Conservation (phyloP, 2,329 filamentous ascomycete species). For the Sclerotinia sclerotiorum region DNA sequence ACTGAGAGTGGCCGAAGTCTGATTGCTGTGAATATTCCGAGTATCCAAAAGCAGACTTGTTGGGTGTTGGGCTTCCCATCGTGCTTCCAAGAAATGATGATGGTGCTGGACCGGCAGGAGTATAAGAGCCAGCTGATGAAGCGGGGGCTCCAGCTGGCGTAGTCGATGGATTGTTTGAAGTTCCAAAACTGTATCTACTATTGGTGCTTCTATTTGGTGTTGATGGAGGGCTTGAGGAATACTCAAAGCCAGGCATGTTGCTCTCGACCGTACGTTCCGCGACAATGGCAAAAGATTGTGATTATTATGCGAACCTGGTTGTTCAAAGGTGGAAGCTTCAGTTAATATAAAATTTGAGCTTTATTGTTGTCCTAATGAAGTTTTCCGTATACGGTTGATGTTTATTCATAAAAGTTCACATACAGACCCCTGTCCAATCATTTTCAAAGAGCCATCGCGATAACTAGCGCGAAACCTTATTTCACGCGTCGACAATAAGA, state of each 20-base stretch:
- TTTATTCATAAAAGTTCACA: conserved; percentile 14
- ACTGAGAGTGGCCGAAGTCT: conserved; percentile 31
- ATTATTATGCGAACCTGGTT: background rate
- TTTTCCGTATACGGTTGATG: background rate
- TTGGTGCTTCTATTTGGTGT: conserved; percentile 41
- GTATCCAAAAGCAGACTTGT: conserved; percentile 35
- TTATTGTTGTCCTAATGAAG: background rate
- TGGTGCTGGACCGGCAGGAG: conserved; percentile 54
- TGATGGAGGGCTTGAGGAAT: conserved; percentile 40
- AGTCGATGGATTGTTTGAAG: conserved; percentile 49
- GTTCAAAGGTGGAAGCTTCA: background rate
- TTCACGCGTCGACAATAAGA: conserved; percentile 22
- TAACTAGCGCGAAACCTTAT: conserved; percentile 21
- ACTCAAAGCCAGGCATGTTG: conserved; percentile 35
- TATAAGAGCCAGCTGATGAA: conserved; percentile 53
- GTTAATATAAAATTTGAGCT: conserved; percentile 5
- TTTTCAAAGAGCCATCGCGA: conserved; percentile 23
- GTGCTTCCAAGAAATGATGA: conserved; percentile 53
- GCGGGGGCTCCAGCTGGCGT: conserved; percentile 58
- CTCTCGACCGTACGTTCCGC: background rate
- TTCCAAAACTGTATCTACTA: conserved; percentile 35
- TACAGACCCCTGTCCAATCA: conserved; percentile 20
- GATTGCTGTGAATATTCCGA: conserved; percentile 41
- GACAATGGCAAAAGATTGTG: conserved; percentile 5
- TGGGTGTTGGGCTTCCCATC: conserved; percentile 42